Evolutionary conservation across 208 protist genomes (phyloP).

Genomic region (Trypanosoma caninum): DNA sequence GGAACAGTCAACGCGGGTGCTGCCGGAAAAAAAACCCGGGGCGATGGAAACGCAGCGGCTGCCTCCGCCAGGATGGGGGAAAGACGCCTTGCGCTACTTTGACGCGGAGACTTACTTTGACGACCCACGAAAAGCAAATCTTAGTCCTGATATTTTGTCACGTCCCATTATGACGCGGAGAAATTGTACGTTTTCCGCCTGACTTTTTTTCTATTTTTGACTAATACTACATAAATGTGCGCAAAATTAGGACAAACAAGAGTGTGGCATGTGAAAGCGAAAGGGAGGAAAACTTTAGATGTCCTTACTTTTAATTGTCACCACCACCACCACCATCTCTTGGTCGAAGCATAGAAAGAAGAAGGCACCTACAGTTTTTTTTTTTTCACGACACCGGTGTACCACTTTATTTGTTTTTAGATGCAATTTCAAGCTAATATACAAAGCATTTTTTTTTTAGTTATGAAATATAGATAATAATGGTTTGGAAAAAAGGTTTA

Average conservation of each 20-base stretch:
- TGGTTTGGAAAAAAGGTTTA: too few relatives aligned
- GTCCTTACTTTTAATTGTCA: too few relatives aligned
- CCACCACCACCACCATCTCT: too few relatives aligned
- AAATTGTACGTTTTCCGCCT: slow-evolving; percentile 6
- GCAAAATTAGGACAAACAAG: too few relatives aligned
- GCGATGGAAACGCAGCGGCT: background rate
- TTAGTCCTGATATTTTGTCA: slow-evolving; percentile 23
- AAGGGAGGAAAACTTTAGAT: too few relatives aligned
- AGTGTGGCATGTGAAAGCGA: too few relatives aligned
- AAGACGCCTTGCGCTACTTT: slow-evolving; percentile 60
- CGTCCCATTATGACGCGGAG: slow-evolving; percentile 27
- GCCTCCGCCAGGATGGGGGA: slow-evolving; percentile 70
- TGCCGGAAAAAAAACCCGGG: background rate
- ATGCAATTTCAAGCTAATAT: background rate
- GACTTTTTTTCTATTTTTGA: slow-evolving; percentile 6
- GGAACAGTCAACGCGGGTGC: slow-evolving; percentile 1
- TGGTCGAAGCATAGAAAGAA: too few relatives aligned
- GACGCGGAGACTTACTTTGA: slow-evolving; percentile 80
- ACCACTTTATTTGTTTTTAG: slow-evolving; percentile 8
- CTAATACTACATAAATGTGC: too few relatives aligned
- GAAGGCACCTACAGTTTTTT: slow-evolving; percentile 6
- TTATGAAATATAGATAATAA: too few relatives aligned
- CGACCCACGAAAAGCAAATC: slow-evolving; percentile 57
- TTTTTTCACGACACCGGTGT: too few relatives aligned
- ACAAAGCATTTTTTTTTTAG: too few relatives aligned